Conservation (phyloP, 495 filamentous ascomycete species). For the Geopyxis carbonaria region DNA sequence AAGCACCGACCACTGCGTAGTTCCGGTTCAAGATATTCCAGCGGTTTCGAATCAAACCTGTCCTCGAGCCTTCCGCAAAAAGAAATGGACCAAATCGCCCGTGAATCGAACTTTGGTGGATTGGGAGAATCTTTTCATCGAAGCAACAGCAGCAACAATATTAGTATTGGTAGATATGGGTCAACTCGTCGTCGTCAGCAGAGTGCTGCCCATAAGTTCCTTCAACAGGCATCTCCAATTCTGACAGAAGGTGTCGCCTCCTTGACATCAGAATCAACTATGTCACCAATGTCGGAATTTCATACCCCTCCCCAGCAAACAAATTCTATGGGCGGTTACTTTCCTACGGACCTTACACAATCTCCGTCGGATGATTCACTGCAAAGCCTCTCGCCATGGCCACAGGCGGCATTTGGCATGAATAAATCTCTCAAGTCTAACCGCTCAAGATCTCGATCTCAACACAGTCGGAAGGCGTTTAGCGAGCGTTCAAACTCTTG, state of each 20-base stretch:
- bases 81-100: background rate
- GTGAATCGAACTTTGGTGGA: background rate
- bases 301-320: conserved; percentile 1
- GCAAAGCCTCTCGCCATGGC: background rate
- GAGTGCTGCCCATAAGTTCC: conserved; percentile 1
- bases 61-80: conserved; percentile 9
- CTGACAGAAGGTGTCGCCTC: conserved; percentile 29
- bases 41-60: conserved; percentile 1
- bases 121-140: background rate
- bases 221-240: background rate
- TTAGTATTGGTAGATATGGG: background rate
- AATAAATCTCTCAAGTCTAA: conserved; percentile 9
- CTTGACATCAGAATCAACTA: conserved; percentile 43
- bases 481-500: conserved; percentile 3
- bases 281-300: conserved; percentile 29
- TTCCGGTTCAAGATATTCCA: conserved; percentile 6
- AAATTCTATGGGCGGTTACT: conserved; percentile 1
- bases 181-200: background rate
- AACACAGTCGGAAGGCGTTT: background rate
- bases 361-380: conserved; percentile 28
- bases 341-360: background rate
- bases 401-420: background rate
- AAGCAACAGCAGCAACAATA: background rate
- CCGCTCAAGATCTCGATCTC: conserved; percentile 11
- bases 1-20: conserved; percentile 25